Percentiles rank a stretch among this genome's conserved stretches.
Evolutionary conservation across 2,329 filamentous ascomycete species (phyloP).

Genomic region (Botrytis elliptica): DNA sequence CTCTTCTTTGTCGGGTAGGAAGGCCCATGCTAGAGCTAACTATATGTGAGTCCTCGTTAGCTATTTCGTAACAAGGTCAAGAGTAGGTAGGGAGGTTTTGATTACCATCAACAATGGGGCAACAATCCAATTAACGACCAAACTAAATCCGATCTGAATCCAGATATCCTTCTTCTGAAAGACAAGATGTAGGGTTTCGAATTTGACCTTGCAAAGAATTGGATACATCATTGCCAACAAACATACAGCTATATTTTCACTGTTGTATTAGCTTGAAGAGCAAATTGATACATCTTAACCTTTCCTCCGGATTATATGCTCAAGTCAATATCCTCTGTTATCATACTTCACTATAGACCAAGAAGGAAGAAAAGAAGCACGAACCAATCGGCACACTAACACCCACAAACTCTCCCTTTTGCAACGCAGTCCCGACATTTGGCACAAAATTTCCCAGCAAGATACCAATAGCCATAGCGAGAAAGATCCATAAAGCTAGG

Average conservation of each 20-base stretch:
- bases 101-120: slow-evolving; percentile 73
- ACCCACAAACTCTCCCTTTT: slow-evolving; percentile 60
- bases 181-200: slow-evolving; percentile 69
- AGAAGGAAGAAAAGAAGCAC: slow-evolving; percentile 28
- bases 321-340: background rate
- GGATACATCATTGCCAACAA: slow-evolving; percentile 93
- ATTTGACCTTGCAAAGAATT: slow-evolving; percentile 82
- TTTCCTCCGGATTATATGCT: background rate
- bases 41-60: slow-evolving; percentile 19
- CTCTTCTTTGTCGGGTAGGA: slow-evolving; percentile 57
- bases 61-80: background rate
- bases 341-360: background rate
- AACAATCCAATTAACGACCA: slow-evolving; percentile 79
- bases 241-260: slow-evolving; percentile 59
- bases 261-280: background rate
- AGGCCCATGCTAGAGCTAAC: slow-evolving; percentile 66
- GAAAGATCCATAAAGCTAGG: slow-evolving; percentile 59
- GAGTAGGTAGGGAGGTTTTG: background rate
- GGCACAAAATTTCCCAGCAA: slow-evolving; percentile 62
- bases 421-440: slow-evolving; percentile 52
- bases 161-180: slow-evolving; percentile 63
- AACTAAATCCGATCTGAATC: slow-evolving; percentile 75
- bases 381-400: slow-evolving; percentile 62
- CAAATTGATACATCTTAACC: background rate
- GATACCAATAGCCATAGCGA: slow-evolving; percentile 66